Evolutionary conservation across 495 filamentous ascomycete species (phyloP).

Genomic region (Penicillium samsonianum): DNA sequence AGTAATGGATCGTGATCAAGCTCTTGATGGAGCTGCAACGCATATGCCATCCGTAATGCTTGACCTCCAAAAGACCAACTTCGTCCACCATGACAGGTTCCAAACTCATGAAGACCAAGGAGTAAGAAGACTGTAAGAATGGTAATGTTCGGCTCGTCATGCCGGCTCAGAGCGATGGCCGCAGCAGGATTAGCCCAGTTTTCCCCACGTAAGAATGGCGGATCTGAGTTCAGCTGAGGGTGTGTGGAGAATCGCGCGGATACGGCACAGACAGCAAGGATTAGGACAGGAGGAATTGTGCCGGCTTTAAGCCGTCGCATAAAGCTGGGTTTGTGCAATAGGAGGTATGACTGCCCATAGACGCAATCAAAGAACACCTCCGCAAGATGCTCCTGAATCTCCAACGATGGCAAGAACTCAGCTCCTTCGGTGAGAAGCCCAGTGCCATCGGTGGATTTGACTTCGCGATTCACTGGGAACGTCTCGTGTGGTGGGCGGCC

Average conservation of each 20-base stretch:
- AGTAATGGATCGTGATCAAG: conserved; percentile 79
- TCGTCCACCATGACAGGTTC: conserved; percentile 92
- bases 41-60: conserved; percentile 95
- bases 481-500: conserved; percentile 51
- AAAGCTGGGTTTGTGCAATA: conserved; percentile 97
- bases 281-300: conserved; percentile 77
- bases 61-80: conserved; percentile 96
- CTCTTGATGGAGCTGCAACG: conserved; percentile 90
- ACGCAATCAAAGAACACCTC: conserved; percentile 96
- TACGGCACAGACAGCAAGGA: conserved; percentile 89
- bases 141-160: conserved; percentile 94
- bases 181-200: conserved; percentile 84
- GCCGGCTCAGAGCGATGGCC: conserved; percentile 78
- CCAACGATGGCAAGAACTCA: conserved; percentile 80
- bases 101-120: conserved; percentile 91
- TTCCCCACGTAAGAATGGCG: conserved; percentile 88
- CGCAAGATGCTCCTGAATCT: conserved; percentile 90
- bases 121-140: conserved; percentile 87
- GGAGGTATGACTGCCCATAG: conserved; percentile 91
- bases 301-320: conserved; percentile 77
- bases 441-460: conserved; percentile 66
- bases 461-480: conserved; percentile 56
- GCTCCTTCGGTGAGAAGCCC: conserved; percentile 76
- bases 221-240: conserved; percentile 78
- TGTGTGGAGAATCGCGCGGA: conserved; percentile 95